Conservation (phyloP, 2,329 filamentous ascomycete species). For the Ophiostoma fasciatum region DNA sequence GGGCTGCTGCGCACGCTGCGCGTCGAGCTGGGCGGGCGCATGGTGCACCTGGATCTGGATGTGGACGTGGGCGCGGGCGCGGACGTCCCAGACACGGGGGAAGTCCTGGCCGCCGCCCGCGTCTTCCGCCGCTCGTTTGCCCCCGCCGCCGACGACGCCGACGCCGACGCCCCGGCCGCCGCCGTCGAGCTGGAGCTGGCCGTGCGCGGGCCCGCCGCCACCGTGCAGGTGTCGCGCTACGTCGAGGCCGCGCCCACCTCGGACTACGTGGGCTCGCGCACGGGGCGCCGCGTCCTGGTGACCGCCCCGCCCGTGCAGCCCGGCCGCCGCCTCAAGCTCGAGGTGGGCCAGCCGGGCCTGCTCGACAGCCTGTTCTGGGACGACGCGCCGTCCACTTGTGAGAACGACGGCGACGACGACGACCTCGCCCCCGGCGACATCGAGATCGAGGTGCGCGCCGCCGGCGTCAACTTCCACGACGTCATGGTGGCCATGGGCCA, state of each 20-base stretch:
- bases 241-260: constrained; percentile 2
- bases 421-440: constrained; percentile 11
- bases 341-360: constrained; percentile 13
- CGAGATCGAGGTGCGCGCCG: constrained; percentile 18
- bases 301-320: constrained; percentile 8
- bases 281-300: constrained; percentile 4
- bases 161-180: not conserved
- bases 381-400: constrained; percentile 11
- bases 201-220: constrained; percentile 3
- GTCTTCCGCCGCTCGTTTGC: constrained; percentile 6
- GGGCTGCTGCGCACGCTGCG: constrained; percentile 20
- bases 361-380: constrained; percentile 17
- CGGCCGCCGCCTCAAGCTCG: constrained; percentile 8
- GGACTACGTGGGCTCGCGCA: constrained; percentile 9
- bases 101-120: too few species aligned
- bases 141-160: not conserved
- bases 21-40: constrained; percentile 13
- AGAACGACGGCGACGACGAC: not conserved
- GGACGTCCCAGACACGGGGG: not conserved
- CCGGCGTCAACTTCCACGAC: constrained; percentile 23
- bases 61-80: constrained; percentile 9
- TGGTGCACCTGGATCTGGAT: constrained; percentile 16
- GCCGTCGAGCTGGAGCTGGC: constrained; percentile 9
- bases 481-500: constrained; percentile 18
- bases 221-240: constrained; percentile 11